These are phyloP conservation scores for Fragosphaeria purpurea DNA, from an alignment of 2,329 filamentous ascomycete genomes.

Conservation along the genomic window DNA sequence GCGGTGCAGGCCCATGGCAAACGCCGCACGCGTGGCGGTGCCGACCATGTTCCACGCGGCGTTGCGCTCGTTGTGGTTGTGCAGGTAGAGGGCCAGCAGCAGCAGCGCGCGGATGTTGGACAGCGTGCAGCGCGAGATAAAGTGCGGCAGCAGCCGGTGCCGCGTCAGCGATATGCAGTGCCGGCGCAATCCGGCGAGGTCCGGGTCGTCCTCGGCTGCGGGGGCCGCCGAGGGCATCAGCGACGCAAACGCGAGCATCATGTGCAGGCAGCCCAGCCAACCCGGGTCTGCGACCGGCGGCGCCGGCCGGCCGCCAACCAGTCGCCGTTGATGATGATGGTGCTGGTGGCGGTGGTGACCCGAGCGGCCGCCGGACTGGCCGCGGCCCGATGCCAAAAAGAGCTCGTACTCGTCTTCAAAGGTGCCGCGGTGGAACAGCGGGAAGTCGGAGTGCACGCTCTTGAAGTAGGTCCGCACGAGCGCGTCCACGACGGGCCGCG, in stretches of 20 bases:
- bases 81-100: neutral
- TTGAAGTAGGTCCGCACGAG: conserved; percentile 26
- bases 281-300: neutral
- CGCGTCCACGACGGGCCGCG: conserved; percentile 18
- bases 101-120: conserved; percentile 1
- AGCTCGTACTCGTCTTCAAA: conserved; percentile 4
- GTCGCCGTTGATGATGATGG: no score
- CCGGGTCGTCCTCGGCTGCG: neutral
- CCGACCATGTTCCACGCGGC: conserved; percentile 1
- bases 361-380: neutral
- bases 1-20: conserved; percentile 2
- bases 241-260: conserved; percentile 1
- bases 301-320: neutral
- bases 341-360: no score
- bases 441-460: conserved; percentile 18
- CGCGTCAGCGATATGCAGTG: neutral
- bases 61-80: conserved; percentile 3
- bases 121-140: conserved; percentile 1
- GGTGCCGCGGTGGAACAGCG: conserved; percentile 1
- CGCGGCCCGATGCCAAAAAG: neutral
- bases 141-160: neutral
- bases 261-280: conserved; percentile 3
- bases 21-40: neutral
- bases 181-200: neutral
- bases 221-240: no score